Evolutionary conservation across 305 asterid genomes (phyloP).

Genomic region (Ajuga reptans): DNA sequence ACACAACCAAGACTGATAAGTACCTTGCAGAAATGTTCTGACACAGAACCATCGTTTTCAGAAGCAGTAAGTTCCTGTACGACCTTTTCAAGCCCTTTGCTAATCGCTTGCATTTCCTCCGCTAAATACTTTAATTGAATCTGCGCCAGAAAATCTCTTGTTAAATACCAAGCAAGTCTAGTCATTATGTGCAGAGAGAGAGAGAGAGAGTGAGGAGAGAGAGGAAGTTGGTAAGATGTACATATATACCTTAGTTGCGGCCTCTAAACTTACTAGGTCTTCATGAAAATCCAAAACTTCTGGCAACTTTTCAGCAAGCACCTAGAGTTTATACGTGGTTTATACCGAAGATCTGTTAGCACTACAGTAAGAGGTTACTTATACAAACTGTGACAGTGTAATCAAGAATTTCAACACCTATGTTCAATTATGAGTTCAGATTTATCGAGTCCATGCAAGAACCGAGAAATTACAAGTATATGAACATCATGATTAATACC

Average conservation of each 20-base stretch:
- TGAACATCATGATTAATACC: constrained; percentile 34
- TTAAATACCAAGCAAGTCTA: constrained; percentile 16
- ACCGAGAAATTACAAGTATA: not conserved
- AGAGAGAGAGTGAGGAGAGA: too few species aligned
- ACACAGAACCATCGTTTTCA: constrained; percentile 62
- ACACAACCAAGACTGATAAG: not conserved
- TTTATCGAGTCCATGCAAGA: not conserved
- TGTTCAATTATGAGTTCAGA: not conserved
- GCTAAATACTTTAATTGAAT: constrained; percentile 74
- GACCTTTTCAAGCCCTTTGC: constrained; percentile 73
- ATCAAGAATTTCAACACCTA: not conserved
- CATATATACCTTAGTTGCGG: constrained; percentile 57
- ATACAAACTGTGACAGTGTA: not conserved
- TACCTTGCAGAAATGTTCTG: constrained; percentile 62
- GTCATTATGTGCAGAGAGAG: not conserved
- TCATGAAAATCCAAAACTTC: constrained; percentile 64
- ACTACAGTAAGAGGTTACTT: not conserved
- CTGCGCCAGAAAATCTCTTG: constrained; percentile 35
- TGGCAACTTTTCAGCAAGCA: constrained; percentile 68
- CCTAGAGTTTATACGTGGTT: constrained; percentile 31
- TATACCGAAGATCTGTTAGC: constrained; percentile 5
- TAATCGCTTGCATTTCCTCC: constrained; percentile 81
- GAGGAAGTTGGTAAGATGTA: not conserved
- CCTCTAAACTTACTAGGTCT: constrained; percentile 63
- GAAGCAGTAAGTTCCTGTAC: constrained; percentile 61